Conservation (phyloP, 2,329 filamentous ascomycete species). For the Diaporthe sp. region DNA sequence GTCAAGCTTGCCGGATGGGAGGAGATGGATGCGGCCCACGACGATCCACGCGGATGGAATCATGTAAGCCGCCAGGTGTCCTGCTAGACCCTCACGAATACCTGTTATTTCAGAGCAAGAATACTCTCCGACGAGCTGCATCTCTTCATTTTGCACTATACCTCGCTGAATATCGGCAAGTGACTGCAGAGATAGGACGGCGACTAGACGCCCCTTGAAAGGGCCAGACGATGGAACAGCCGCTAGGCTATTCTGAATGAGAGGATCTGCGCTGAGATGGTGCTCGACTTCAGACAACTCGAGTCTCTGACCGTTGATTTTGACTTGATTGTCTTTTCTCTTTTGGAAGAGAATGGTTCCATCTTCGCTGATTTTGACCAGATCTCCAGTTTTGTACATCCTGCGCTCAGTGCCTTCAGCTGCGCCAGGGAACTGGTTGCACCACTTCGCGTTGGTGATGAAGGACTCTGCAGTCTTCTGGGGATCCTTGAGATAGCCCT, state of each 20-base stretch:
- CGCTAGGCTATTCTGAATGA: background rate
- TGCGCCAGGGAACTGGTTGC: background rate
- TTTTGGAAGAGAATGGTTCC: constrained; percentile 62
- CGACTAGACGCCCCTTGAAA: constrained; percentile 9
- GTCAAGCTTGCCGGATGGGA: constrained; percentile 45
- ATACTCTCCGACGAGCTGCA: background rate
- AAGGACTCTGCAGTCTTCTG: constrained; percentile 69
- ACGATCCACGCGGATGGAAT: background rate
- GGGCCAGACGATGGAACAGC: background rate
- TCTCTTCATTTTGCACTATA: background rate
- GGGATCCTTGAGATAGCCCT: constrained; percentile 69
- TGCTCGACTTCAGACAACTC: constrained; percentile 69
- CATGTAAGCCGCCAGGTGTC: background rate
- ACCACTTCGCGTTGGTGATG: constrained; percentile 48
- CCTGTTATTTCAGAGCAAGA: background rate
- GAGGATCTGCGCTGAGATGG: constrained; percentile 50
- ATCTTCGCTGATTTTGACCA: constrained; percentile 64
- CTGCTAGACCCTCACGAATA: background rate
- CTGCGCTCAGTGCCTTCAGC: constrained; percentile 37
- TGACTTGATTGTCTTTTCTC: constrained; percentile 75
- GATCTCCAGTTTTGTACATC: constrained; percentile 67
- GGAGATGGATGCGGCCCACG: constrained; percentile 38
- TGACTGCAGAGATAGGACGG: constrained; percentile 5
- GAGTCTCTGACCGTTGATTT: constrained; percentile 73
- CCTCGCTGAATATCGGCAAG: background rate